Evolutionary conservation across 2,329 filamentous ascomycete species (phyloP).

Genomic region (Pyrenochaeta sp.): DNA sequence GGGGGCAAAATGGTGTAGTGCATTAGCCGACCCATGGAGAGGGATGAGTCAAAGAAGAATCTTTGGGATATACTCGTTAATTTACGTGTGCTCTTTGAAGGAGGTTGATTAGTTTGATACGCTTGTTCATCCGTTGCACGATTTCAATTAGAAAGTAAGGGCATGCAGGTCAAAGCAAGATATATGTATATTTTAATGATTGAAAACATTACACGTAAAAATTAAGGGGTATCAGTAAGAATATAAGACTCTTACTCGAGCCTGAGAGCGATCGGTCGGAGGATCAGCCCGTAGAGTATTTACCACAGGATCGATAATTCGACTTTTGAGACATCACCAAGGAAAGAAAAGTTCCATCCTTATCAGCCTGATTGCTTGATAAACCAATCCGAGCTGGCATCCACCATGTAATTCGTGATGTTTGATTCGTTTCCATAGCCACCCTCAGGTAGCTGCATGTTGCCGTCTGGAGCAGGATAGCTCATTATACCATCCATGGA

Average conservation of each 20-base stretch:
- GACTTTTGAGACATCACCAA: slow-evolving; percentile 4
- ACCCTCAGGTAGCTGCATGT: slow-evolving; percentile 34
- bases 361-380: slow-evolving; percentile 43
- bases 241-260: slow-evolving; percentile 4
- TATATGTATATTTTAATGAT: no score
- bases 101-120: no score
- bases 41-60: neutral
- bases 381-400: slow-evolving; percentile 78
- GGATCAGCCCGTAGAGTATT: neutral
- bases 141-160: no score
- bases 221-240: slow-evolving; percentile 17
- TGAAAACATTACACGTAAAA: slow-evolving; percentile 5
- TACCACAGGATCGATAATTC: neutral
- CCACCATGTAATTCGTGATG: slow-evolving; percentile 79
- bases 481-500: slow-evolving; percentile 40
- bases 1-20: neutral
- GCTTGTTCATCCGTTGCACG: no score
- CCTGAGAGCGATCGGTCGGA: neutral
- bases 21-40: neutral
- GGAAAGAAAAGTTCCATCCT: neutral
- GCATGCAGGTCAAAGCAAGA: no score
- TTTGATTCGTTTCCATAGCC: slow-evolving; percentile 69
- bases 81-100: no score
- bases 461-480: slow-evolving; percentile 38
- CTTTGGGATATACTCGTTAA: no score